Conservation (phyloP, 139 green algal species). For the Chlamydomonas applanata region DNA sequence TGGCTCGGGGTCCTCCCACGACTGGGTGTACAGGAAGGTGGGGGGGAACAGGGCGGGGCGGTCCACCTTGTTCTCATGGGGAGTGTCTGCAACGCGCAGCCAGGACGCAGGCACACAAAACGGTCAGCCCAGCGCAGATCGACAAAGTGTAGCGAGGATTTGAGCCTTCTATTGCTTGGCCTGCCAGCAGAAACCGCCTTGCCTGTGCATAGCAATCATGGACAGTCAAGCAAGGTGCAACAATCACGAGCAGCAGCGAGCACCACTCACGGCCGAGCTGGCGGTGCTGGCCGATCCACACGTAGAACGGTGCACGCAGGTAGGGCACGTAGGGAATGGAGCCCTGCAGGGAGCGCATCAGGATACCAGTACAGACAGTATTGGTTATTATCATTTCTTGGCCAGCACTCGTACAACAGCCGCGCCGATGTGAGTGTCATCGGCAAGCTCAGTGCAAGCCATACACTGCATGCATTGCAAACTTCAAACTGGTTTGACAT, state of each 20-base stretch:
- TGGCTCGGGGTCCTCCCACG: conserved; percentile 94
- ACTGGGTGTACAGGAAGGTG: conserved; percentile 98
- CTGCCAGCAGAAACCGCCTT: too few relatives aligned
- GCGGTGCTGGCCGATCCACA: conserved; percentile 79
- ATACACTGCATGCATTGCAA: too few relatives aligned
- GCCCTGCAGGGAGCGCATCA: conserved; percentile 54
- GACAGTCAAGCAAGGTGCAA: neutral
- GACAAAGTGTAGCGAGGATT: neutral
- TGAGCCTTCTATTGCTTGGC: neutral
- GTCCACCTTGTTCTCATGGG: conserved; percentile 72
- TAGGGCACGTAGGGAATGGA: conserved; percentile 93
- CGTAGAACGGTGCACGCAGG: conserved; percentile 91
- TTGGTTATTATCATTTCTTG: too few relatives aligned
- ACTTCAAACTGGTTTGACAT: too few relatives aligned
- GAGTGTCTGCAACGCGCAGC: conserved; percentile 21
- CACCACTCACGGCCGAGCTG: conserved; percentile 41
- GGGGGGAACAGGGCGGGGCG: conserved; percentile 87
- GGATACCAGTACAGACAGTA: neutral
- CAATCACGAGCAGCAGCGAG: neutral
- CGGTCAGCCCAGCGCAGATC: neutral
- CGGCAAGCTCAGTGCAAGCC: too few relatives aligned
- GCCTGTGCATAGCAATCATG: too few relatives aligned
- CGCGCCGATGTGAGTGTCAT: too few relatives aligned
- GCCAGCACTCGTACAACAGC: too few relatives aligned
- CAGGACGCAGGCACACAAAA: too few relatives aligned